Base-by-base conservation (phyloP, 2,329 filamentous ascomycete genomes). In the Elsinoe batatas region DNA sequence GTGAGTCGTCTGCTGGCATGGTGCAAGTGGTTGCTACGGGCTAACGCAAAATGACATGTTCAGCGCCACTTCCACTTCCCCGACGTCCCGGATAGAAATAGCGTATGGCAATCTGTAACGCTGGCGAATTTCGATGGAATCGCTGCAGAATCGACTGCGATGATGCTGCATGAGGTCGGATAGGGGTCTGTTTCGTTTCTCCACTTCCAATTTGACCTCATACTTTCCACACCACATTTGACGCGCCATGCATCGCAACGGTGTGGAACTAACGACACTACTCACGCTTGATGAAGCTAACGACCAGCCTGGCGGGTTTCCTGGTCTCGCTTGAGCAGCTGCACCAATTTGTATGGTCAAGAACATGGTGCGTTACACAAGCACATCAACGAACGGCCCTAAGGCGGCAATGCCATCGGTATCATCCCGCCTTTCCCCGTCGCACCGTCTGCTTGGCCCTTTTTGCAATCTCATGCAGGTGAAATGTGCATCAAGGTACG, bases 1-100 rank as follows among this genome's bases (percentile, higher is more conserved):
- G 63, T 3, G 68, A 68, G 56, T 70, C 65, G 43, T 58, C 58
- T 12, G 66, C 60, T 11, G 68, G 64, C 67, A 69, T 70, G 17
- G 32, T 40, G 8, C 11, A 20, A 20, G 32, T 38, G 49, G 8
- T 10, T 15, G 49, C 3, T 49, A 10, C 11, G 20, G 11, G 17
- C 26, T 37, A 33, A 51, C 12, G 33, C 35, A 15, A 15, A 17
- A 38, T 36, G 47, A 32, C 15, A 12, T 33, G 5, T 26, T 38
- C n/a, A 22, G 37, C 10, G 32, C 15, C 13, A 13, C 11, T n/a
- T 30, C 7, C 26, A 30, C 26, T 30, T 30, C 26, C 26, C 26
- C 26, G 26, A 30, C 26, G 26, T 8, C 26, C 26, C 26, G 26
- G 26, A 30, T 8, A 30, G 26, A 30, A 30, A 30, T 30, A 30